Base-by-base conservation (phyloP, 441 rosid genomes). In the Hypseocharis bilobata region DNA sequence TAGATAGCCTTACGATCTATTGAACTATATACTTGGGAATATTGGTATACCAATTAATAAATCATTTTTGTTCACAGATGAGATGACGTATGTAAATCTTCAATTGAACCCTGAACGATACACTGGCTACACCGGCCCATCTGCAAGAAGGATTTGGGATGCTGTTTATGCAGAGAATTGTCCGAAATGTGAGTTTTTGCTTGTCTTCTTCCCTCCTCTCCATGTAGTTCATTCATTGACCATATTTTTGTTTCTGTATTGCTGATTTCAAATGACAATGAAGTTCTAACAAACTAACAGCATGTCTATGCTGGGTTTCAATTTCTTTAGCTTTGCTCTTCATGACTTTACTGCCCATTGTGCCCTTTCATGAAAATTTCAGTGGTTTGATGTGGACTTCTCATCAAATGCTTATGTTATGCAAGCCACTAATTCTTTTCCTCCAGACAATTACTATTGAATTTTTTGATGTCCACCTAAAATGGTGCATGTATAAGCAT, bases 71-170 rank as follows among this genome's bases (percentile, higher is more conserved):
- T 73, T 75, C 72, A 63, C 89, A 92, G 98, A 79, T 74, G 92
- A 89, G 34, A 83, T 92, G 98, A 89, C 92, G 0, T 92, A 89
- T 79, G 98, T 92, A 57, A 92, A 92, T 86, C 96, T 92, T 73
- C 88, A 75, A 69, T 67, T 89, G 72, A 92, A 92, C 76, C 96
- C 96, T 36, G 98, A 92, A 71, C 89, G 92, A 30, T 89, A 82
- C 63, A 92, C 96, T 77, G 98, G 98, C 63, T 89, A 92, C 28
- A 73, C 70, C 59, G 96, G 96, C 66, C 86, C 98, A 42, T 88
- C 98, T 54, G 98, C 98, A 74, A 79, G 93, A 79, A 85, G 98
- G 82, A 89, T 92, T 79, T 92, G 98, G 98, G 98, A 92, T 74
- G 93, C 98, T 63, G 60, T 88, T 66, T 92, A 92, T 79, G 80